These are phyloP conservation scores for Collariella sp. DNA, from an alignment of 495 filamentous ascomycete species.

Conservation along the genomic window DNA sequence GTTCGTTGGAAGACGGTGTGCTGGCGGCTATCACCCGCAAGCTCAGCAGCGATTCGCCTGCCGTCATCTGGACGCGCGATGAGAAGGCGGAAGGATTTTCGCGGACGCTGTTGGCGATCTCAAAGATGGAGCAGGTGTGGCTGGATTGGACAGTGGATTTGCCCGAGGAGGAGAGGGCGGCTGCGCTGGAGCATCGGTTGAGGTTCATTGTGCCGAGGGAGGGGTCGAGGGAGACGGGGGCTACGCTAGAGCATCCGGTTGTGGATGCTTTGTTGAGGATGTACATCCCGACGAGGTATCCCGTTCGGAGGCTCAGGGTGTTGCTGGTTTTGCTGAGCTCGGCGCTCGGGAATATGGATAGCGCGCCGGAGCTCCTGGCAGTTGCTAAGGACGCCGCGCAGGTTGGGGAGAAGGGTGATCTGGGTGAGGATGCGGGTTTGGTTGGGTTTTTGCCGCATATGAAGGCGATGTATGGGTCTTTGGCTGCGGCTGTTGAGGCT, in stretches of 20 bases:
- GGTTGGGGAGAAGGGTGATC: slow-evolving; percentile 22
- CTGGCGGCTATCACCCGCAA: slow-evolving; percentile 30
- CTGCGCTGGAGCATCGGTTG: slow-evolving; percentile 42
- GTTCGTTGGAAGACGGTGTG: slow-evolving; percentile 38
- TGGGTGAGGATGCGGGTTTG: slow-evolving; percentile 49
- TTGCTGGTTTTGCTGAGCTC: slow-evolving; percentile 31
- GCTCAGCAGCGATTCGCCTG: slow-evolving; percentile 28
- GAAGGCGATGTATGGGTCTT: slow-evolving; percentile 44
- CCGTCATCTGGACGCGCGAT: slow-evolving; percentile 29
- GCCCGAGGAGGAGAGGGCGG: slow-evolving; percentile 37
- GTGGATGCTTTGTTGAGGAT: slow-evolving; percentile 34
- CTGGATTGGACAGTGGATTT: slow-evolving; percentile 39
- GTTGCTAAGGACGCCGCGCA: slow-evolving; percentile 34
- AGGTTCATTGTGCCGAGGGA: slow-evolving; percentile 31
- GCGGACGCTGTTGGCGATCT: slow-evolving; percentile 36
- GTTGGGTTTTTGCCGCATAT: slow-evolving; percentile 48
- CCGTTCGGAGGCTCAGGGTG: slow-evolving; percentile 36
- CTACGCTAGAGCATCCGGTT: slow-evolving; percentile 29
- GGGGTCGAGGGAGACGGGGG: slow-evolving; percentile 17
- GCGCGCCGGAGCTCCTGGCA: slow-evolving; percentile 23
- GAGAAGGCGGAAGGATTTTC: slow-evolving; percentile 36
- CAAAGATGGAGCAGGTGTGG: slow-evolving; percentile 39
- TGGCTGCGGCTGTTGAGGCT: slow-evolving; percentile 46
- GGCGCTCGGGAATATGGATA: slow-evolving; percentile 27
- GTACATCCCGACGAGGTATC: slow-evolving; percentile 36